These are phyloP conservation scores for Calonectria pauciramosa DNA, from an alignment of 2,329 filamentous ascomycete genomes.

Conservation along the genomic window DNA sequence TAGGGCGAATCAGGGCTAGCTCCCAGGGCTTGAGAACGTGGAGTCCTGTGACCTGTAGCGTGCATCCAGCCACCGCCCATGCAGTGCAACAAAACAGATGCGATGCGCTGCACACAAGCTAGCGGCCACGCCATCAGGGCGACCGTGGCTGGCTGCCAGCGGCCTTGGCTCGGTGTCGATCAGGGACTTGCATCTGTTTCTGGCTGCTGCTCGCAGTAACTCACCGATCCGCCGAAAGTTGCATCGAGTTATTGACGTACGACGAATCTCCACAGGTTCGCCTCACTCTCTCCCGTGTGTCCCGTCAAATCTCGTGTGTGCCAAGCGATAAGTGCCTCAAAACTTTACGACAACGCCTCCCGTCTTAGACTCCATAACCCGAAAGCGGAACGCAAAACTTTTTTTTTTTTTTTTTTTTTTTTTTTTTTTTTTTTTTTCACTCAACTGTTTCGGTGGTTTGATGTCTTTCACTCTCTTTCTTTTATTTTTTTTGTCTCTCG, in stretches of 20 bases:
- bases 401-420: background rate
- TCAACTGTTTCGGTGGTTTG: background rate
- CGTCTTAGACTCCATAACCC: background rate
- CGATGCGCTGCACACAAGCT: conserved; percentile 29
- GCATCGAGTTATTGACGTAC: conserved; percentile 36
- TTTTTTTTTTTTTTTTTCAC: background rate
- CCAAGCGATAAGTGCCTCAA: conserved; percentile 12
- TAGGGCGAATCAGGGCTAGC: conserved; percentile 15
- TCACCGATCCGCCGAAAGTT: conserved; percentile 40
- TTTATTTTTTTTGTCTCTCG: background rate
- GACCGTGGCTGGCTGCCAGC: conserved; percentile 10
- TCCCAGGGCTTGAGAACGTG: conserved; percentile 8
- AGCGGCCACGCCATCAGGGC: conserved; percentile 27
- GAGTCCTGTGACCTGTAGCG: conserved; percentile 23
- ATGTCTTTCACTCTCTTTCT: background rate
- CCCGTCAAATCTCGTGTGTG: conserved; percentile 7
- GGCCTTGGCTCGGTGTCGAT: conserved; percentile 37
- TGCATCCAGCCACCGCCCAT: conserved; percentile 23
- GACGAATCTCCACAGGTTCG: conserved; percentile 30
- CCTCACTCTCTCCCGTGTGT: conserved; percentile 16
- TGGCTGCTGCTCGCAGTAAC: conserved; percentile 14
- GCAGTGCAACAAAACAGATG: conserved; percentile 16
- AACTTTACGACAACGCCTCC: conserved; percentile 6
- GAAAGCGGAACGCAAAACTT: conserved; percentile 2
- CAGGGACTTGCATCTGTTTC: conserved; percentile 37